Evolutionary conservation across 768 basidiomycete species (phyloP).

Genomic region (Suillus sp.): DNA sequence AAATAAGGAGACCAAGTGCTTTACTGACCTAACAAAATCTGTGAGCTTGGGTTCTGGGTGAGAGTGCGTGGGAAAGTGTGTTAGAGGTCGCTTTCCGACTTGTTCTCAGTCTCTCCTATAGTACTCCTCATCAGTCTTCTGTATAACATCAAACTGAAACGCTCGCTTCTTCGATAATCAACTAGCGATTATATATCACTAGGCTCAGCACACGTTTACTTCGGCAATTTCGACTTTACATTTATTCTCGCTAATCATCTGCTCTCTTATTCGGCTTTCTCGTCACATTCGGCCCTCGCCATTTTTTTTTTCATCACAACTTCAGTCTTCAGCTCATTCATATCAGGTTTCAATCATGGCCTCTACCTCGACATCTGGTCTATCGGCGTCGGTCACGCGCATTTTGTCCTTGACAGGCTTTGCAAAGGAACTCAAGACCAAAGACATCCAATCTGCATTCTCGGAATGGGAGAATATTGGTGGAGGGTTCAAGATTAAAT

Average conservation of each 20-base stretch:
- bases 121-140: constrained; percentile 31
- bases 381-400: constrained; percentile 94
- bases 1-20: neutral
- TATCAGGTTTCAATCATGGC: constrained; percentile 49
- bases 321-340: constrained; percentile 5
- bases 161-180: constrained; percentile 25
- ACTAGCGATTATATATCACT: constrained; percentile 18
- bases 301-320: constrained; percentile 12
- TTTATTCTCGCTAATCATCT: constrained; percentile 15
- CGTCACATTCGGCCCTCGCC: constrained; percentile 18
- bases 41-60: neutral
- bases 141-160: constrained; percentile 34
- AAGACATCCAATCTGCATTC: constrained; percentile 92
- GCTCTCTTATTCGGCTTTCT: constrained; percentile 20
- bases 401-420: constrained; percentile 94
- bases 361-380: constrained; percentile 65
- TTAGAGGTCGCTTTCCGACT: neutral
- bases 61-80: constrained; percentile 1
- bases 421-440: constrained; percentile 93
- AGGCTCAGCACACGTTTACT: constrained; percentile 28
- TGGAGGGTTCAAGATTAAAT: constrained; percentile 99
- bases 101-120: constrained; percentile 5
- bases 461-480: constrained; percentile 81
- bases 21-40: neutral
- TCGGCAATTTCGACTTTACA: constrained; percentile 30